Base-by-base conservation (phyloP, 495 filamentous ascomycete genomes). In the Echria macrotheca region DNA sequence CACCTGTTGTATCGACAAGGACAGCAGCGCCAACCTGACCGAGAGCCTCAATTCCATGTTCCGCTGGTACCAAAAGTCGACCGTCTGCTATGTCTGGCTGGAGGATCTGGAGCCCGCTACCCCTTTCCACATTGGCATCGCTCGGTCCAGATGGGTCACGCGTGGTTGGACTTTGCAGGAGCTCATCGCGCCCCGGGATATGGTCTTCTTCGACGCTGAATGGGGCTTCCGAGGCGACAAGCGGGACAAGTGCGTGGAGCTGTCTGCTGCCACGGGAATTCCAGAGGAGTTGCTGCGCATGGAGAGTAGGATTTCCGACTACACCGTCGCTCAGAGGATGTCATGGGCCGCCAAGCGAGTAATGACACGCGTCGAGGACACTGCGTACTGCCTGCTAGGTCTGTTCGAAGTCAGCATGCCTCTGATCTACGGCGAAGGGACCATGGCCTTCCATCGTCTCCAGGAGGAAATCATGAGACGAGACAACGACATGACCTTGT, bases 1-100 rank as follows among this genome's bases (percentile, higher is more conserved):
- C 38, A 41, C 38, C 17, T 41, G 38, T 21, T 41, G 38, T n/a
- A 41, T 41, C 38, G 38, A 41, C 38, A 41, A 41, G 21, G 4
- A 7, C 5, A 21, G 15, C 4, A 41, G 38, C 17, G 38, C 38
- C 12, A 22, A 41, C 8, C 19, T 41, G 1, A 21, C 18, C 4
- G 38, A 41, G 21, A 22, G 18, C 38, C 22, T 41, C 19, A 41
- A 41, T 21, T 41, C 38, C 38, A 41, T 41, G 38, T 41, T 41
- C 14, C 17, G 38, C 4, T 41, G 21, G 18, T 41, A 41, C 38
- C 38, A 25, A 12, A 25, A 41, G 5, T 17, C 38, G n/a, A 21
- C 38, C 6, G 38, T 41, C 11, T 41, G 38, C 11, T 41, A 41
- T n/a, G 38, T 41, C 6, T 41, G 3, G 4, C 38, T 41, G 21